Conservation (phyloP, 2,329 filamentous ascomycete genomes). For the Neofusicoccum kwambonambiense region DNA sequence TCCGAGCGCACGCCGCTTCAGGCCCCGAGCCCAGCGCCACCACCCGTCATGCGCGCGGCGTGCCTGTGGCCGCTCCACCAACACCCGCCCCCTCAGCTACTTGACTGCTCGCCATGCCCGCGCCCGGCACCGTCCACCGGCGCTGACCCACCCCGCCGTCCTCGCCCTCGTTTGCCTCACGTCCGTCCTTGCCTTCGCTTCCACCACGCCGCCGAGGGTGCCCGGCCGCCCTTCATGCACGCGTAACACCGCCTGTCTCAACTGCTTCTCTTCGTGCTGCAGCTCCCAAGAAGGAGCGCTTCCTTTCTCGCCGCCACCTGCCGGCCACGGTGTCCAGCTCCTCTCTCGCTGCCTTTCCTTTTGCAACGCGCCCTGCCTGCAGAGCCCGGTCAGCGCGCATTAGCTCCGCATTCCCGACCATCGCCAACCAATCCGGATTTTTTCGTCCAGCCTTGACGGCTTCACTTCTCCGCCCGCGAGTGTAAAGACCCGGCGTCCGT, state of each 20-base stretch:
- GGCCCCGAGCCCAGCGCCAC: neutral
- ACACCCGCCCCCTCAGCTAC: neutral
- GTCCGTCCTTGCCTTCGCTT: neutral
- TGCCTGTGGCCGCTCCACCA: neutral
- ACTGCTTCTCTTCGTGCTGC: conserved; percentile 2
- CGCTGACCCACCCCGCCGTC: neutral
- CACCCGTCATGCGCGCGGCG: neutral
- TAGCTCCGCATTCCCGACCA: neutral
- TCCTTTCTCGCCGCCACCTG: neutral
- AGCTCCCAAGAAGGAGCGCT: neutral
- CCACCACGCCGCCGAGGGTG: neutral
- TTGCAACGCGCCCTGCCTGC: neutral
- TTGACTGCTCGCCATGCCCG: neutral
- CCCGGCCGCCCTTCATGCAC: neutral
- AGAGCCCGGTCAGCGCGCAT: conserved; percentile 5
- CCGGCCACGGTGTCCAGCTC: neutral
- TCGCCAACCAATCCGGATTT: conserved; percentile 7
- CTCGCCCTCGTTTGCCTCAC: neutral
- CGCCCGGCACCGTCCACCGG: neutral
- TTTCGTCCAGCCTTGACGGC: conserved; percentile 13
- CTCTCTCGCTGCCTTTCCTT: conserved; percentile 3
- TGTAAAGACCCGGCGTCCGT: neutral
- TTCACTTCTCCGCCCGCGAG: conserved; percentile 24
- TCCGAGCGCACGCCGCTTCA: neutral
- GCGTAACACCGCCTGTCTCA: conserved; percentile 8